Evolutionary conservation across 257 asterid species (phyloP).

Genomic region (Hygrophila difformis): DNA sequence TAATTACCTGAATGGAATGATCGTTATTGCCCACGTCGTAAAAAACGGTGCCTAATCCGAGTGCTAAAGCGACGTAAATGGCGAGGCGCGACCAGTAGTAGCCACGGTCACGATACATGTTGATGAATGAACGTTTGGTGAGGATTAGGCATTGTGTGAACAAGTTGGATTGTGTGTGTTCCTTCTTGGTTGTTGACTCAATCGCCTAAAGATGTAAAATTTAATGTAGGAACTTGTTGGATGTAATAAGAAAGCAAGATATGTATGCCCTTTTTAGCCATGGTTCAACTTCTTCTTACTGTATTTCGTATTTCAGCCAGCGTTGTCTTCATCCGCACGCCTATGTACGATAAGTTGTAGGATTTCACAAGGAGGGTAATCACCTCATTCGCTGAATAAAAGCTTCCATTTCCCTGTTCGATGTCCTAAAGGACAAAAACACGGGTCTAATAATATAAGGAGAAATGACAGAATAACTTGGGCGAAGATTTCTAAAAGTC

Average conservation of each 20-base stretch:
- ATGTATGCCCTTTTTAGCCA: slow-evolving; percentile 20
- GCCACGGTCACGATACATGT: slow-evolving; percentile 59
- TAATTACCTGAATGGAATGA: slow-evolving; percentile 55
- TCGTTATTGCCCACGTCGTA: slow-evolving; percentile 33
- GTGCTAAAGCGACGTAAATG: slow-evolving; percentile 33
- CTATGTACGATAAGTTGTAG: slow-evolving; percentile 32
- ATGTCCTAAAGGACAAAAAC: no score
- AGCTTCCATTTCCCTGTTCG: slow-evolving; percentile 37
- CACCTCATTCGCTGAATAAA: slow-evolving; percentile 25
- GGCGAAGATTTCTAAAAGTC: no score
- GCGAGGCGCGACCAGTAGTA: slow-evolving; percentile 64
- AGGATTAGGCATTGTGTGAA: slow-evolving; percentile 40
- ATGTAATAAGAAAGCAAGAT: slow-evolving; percentile 24
- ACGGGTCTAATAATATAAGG: no score
- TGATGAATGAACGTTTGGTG: slow-evolving; percentile 39
- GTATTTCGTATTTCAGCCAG: no score
- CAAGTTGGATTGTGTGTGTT: slow-evolving; percentile 38
- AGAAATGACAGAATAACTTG: no score
- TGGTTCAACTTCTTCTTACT: no score
- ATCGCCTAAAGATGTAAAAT: no score
- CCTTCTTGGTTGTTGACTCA: slow-evolving; percentile 25
- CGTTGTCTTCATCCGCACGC: no score
- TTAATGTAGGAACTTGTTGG: no score
- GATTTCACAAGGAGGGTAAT: slow-evolving; percentile 35
- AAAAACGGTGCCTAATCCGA: slow-evolving; percentile 43